Evolutionary conservation across 176 grass and related monocot genomes (phyloP), one percentile per base, ranked within the genome.

Genomic region (Phyllostachys edulis): DNA sequence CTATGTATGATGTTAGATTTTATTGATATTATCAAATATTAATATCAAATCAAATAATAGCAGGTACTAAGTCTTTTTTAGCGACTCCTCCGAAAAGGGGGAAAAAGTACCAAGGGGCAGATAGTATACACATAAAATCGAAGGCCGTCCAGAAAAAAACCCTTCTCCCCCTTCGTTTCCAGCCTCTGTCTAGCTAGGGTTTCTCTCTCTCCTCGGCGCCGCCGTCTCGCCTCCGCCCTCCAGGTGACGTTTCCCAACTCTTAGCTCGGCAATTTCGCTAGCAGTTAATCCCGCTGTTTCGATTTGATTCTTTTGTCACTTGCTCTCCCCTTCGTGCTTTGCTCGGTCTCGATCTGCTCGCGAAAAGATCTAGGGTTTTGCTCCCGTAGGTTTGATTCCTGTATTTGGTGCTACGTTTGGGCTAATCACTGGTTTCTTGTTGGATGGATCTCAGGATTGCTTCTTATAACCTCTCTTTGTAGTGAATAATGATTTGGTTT

Each of bases 141-240:
- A 37, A 80, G 46, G 36, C 20, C 55, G 2, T n/a, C 20, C 20
- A 9, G 20, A 4, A 55, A 47, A 57, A 18, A 37, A 11, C 4
- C 24, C 6, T 47, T 50, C 4, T 5, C 26, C 7, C 42, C 20
- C 5, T 17, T 36, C 21, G 27, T 9, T 32, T 14, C 49, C 57
- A 29, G 3, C 32, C 15, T 16, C 16, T 37, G 1, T 63, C 77
- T 81, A 87, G 77, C 77, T 81, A 87, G 77, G 85, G 77, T 81
- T 81, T 38, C 52, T 50, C 32, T 34, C 32, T 34, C 54, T 5
- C 67, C 49, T 37, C 74, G 51, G 27, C 76, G 65, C 69, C 86
- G 36, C 32, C 79, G 47, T 65, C 82, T 67, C 61, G 26, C 47
- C 69, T 44, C 69, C 70, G 3, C 71, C 13, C 56, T 21, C 24